These are phyloP conservation scores for Sugiyamaella marilandica DNA, from an alignment of 805 yeast species.

Conservation along the genomic window DNA sequence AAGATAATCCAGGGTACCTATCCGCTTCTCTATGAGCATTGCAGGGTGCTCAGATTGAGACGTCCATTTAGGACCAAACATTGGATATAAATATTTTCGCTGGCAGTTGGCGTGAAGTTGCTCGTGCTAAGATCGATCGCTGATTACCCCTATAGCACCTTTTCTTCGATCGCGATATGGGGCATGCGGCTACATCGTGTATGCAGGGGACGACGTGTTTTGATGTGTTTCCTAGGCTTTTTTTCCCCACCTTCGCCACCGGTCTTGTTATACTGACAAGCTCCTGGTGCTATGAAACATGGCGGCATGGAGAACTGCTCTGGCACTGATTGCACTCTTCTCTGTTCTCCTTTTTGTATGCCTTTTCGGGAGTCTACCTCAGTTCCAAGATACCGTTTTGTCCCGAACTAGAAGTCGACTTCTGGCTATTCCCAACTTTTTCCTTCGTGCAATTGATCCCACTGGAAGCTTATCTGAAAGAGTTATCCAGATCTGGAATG, in stretches of 20 bases:
- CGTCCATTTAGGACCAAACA: background rate
- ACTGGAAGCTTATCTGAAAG: background rate
- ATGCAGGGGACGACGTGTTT: background rate
- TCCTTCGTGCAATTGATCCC: slow-evolving; percentile 7
- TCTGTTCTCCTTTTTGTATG: slow-evolving; percentile 29
- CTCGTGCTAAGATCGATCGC: too few species aligned
- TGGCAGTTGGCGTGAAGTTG: background rate
- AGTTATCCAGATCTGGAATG: background rate
- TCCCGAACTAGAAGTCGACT: slow-evolving; percentile 21
- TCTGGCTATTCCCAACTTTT: slow-evolving; percentile 18
- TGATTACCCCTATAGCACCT: background rate
- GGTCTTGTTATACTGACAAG: too few species aligned
- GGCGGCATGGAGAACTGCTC: background rate
- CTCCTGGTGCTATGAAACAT: too few species aligned
- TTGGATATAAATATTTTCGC: background rate
- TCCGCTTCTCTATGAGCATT: slow-evolving; percentile 22
- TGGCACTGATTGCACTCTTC: slow-evolving; percentile 20
- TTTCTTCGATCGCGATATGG: background rate
- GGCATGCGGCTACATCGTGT: too few species aligned
- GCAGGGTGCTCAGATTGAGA: background rate
- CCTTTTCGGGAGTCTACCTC: slow-evolving; percentile 35
- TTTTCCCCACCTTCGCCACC: too few species aligned
- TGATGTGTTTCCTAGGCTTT: too few species aligned
- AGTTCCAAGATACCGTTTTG: slow-evolving; percentile 26
- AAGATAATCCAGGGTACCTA: slow-evolving; percentile 24